phyloP scores from a whole-genome alignment of 768 basidiomycete genomes.

The Tylopilus plumbeoviolaceoides region DNA sequence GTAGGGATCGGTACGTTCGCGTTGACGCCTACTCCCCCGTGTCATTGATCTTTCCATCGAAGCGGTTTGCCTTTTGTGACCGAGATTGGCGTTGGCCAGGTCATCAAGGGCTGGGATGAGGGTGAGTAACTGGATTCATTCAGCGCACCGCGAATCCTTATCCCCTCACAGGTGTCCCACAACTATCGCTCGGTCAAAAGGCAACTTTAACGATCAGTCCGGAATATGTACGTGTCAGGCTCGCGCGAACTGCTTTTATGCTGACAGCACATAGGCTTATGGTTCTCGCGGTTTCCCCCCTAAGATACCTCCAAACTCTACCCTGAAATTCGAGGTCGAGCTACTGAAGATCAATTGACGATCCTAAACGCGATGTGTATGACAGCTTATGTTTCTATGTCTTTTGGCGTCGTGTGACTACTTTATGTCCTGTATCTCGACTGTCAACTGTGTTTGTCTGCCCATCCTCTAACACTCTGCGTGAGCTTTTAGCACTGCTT shows the following conservation, averaged over 20 bases:
- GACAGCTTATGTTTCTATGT: constrained; percentile 4
- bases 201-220: constrained; percentile 61
- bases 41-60: constrained; percentile 8
- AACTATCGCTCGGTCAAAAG: constrained; percentile 75
- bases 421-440: constrained; percentile 25
- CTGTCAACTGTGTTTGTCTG: constrained; percentile 17
- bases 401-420: constrained; percentile 16
- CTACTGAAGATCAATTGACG: constrained; percentile 61
- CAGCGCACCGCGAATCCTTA: not conserved
- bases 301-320: constrained; percentile 72
- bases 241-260: not conserved
- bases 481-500: not conserved
- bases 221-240: constrained; percentile 62
- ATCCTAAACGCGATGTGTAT: constrained; percentile 18
- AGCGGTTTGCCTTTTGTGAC: constrained; percentile 63
- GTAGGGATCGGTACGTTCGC: constrained; percentile 58
- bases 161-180: constrained; percentile 54
- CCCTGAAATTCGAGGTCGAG: constrained; percentile 81
- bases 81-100: constrained; percentile 72
- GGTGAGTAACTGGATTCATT: constrained; percentile 41
- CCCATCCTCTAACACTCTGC: not conserved
- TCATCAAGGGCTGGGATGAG: constrained; percentile 91
- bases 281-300: constrained; percentile 73
- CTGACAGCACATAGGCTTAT: constrained; percentile 50
- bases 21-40: not conserved